Evolutionary conservation across 306 rosid genomes (phyloP).

Genomic region (Argentina anserina): DNA sequence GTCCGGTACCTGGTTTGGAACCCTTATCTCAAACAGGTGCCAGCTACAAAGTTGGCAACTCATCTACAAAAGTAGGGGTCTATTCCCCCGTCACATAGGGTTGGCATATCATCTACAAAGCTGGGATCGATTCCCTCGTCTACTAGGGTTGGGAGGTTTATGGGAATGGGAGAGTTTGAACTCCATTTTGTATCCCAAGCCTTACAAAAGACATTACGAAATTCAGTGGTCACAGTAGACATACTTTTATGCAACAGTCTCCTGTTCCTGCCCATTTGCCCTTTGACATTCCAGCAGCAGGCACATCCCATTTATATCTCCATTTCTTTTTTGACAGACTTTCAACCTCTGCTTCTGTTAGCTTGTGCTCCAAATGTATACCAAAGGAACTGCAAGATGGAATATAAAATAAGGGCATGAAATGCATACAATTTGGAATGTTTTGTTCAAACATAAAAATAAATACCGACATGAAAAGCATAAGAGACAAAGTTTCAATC

Average conservation of each 20-base stretch:
- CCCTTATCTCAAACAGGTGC: background rate
- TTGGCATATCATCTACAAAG: too few relatives aligned
- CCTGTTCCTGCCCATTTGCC: slow-evolving; percentile 88
- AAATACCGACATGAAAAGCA: background rate
- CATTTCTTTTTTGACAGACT: slow-evolving; percentile 37
- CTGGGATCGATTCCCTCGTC: background rate
- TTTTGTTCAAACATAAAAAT: background rate
- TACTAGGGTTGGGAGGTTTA: background rate
- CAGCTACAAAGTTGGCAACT: background rate
- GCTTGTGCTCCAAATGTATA: slow-evolving; percentile 53
- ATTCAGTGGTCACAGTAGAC: background rate
- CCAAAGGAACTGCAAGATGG: slow-evolving; percentile 52
- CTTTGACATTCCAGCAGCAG: slow-evolving; percentile 67
- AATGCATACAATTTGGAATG: background rate
- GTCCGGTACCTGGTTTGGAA: too few relatives aligned
- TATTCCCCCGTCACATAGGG: too few relatives aligned
- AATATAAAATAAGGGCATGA: background rate
- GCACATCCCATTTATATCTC: slow-evolving; percentile 68
- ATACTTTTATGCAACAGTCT: slow-evolving; percentile 66
- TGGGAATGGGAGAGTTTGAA: background rate
- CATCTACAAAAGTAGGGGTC: too few relatives aligned
- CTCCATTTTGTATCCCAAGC: background rate
- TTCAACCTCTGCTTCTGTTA: slow-evolving; percentile 65
- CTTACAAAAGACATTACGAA: background rate
- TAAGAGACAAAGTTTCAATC: background rate